A percentile compares a stretch with the other conserved stretches of the same genome.
Evolutionary conservation across 805 yeast genomes (phyloP).

Genomic region (Schizosaccharomyces octosporus): DNA sequence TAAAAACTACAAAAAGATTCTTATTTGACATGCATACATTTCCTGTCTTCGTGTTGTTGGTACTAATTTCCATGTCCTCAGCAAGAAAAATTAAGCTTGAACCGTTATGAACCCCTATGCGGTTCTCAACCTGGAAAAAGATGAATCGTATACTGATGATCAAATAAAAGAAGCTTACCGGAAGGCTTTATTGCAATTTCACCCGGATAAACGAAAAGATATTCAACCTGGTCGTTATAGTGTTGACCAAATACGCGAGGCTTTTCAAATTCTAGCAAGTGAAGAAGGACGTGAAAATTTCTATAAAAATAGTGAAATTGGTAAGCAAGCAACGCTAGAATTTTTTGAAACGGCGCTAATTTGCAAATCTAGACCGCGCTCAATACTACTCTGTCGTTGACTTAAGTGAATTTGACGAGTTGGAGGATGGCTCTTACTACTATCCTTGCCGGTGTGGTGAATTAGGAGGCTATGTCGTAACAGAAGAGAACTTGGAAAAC

Average conservation of each 20-base stretch:
- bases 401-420: background rate
- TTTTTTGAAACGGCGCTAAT: background rate
- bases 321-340: background rate
- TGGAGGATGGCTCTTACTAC: background rate
- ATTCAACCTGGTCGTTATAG: no score
- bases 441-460: conserved; percentile 2
- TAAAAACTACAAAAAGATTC: no score
- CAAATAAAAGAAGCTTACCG: conserved; percentile 16
- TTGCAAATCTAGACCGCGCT: background rate
- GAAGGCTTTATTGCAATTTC: background rate
- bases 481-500: conserved; percentile 1
- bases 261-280: background rate
- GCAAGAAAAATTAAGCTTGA: conserved; percentile 48
- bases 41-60: no score
- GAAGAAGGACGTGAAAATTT: background rate
- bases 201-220: background rate
- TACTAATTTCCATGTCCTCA: no score
- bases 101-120: conserved; percentile 35
- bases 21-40: no score
- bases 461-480: background rate
- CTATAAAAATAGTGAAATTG: background rate
- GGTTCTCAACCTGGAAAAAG: conserved; percentile 56
- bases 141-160: conserved; percentile 26
- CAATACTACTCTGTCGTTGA: background rate
- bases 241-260: background rate